Evolutionary conservation across 805 yeast species (phyloP).

Genomic region (Starmerella stellata): DNA sequence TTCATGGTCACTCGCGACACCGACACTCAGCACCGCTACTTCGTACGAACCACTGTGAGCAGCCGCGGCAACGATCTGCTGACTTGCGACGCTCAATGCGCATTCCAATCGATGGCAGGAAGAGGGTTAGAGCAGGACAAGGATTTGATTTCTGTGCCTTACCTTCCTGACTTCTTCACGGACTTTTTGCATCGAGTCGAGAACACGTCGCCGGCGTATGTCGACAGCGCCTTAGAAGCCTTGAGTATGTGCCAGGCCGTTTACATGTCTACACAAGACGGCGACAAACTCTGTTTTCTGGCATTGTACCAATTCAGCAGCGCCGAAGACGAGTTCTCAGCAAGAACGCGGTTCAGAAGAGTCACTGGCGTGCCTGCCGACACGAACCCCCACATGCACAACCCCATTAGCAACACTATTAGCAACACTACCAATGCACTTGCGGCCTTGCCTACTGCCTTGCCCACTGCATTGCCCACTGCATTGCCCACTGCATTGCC

Average conservation of each 20-base stretch:
- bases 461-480: not conserved
- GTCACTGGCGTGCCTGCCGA: slow-evolving; percentile 10
- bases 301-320: slow-evolving; percentile 23
- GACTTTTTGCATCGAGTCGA: slow-evolving; percentile 23
- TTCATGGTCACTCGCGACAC: slow-evolving; percentile 10
- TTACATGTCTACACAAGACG: slow-evolving; percentile 12
- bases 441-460: no score
- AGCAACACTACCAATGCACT: no score
- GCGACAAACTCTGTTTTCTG: slow-evolving; percentile 19
- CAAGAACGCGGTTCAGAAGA: slow-evolving; percentile 23
- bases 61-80: slow-evolving; percentile 21
- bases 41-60: slow-evolving; percentile 19
- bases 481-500: not conserved
- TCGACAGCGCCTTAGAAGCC: slow-evolving; percentile 19
- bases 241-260: slow-evolving; percentile 22
- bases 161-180: slow-evolving; percentile 25
- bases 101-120: slow-evolving; percentile 9
- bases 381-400: not conserved
- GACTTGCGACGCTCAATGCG: slow-evolving; percentile 12
- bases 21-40: slow-evolving; percentile 16
- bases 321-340: slow-evolving; percentile 22
- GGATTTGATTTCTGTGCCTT: slow-evolving; percentile 23
- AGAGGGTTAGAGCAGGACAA: slow-evolving; percentile 16
- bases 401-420: not conserved
- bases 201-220: slow-evolving; percentile 18